Evolutionary conservation across 2,329 filamentous ascomycete species (phyloP).

Genomic region (Microascus cirrosus): DNA sequence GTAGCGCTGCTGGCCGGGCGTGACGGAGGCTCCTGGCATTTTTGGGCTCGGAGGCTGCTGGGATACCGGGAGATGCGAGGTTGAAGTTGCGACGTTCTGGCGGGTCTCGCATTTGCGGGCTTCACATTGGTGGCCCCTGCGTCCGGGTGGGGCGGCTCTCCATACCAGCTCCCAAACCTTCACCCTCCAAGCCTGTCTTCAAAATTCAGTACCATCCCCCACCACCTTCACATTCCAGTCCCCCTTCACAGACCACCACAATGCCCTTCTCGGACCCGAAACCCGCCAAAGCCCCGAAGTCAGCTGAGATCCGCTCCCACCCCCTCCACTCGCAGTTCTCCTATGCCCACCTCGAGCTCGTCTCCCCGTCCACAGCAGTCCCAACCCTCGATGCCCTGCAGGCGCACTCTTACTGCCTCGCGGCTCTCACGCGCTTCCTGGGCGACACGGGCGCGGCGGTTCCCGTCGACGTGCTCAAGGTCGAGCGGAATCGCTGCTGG

Average conservation of each 20-base stretch:
- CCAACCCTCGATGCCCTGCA: constrained; percentile 47
- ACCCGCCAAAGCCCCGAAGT: background rate
- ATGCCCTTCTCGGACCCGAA: background rate
- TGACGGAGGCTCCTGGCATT: constrained; percentile 47
- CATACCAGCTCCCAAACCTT: background rate
- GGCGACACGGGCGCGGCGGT: constrained; percentile 58
- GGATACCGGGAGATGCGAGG: background rate
- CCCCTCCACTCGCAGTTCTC: constrained; percentile 16
- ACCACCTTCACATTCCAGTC: background rate
- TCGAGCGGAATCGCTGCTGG: constrained; percentile 46
- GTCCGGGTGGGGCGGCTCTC: background rate
- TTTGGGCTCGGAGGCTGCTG: constrained; percentile 3
- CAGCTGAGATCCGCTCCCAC: constrained; percentile 23
- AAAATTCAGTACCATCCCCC: background rate
- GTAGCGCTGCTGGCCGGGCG: constrained; percentile 67
- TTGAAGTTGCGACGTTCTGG: background rate
- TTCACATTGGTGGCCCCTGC: background rate
- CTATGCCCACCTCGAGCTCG: constrained; percentile 44
- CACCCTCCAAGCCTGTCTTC: background rate
- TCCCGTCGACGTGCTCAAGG: constrained; percentile 58
- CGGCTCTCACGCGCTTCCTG: constrained; percentile 57
- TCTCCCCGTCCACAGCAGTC: constrained; percentile 15
- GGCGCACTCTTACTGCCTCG: constrained; percentile 48
- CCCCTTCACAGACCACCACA: background rate
- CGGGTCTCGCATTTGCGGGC: background rate